These are phyloP conservation scores for Capsella bursapastoris DNA, from an alignment of 345 rosid genomes.

Conservation along the genomic window DNA sequence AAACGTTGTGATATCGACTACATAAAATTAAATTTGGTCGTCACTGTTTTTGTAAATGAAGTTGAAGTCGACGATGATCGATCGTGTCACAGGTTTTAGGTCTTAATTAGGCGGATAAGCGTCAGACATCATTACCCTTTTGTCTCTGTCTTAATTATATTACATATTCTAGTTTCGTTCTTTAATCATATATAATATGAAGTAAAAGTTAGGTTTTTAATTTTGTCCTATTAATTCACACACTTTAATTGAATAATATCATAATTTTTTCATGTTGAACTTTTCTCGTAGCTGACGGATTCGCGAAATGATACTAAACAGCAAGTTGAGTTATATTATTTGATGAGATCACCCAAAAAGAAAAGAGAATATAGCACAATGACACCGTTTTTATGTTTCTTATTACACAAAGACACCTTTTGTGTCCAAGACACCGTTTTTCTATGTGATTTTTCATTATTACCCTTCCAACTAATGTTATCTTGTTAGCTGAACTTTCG, in stretches of 20 bases:
- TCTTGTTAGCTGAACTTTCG: no score
- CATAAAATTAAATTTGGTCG: background rate
- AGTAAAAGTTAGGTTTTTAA: constrained; percentile 32
- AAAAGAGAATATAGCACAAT: background rate
- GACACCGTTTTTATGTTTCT: no score
- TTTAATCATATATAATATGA: constrained; percentile 13
- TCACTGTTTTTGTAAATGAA: constrained; percentile 2
- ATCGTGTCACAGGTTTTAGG: constrained; percentile 36
- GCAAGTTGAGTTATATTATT: constrained; percentile 35
- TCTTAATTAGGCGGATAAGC: constrained; percentile 38
- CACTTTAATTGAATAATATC: constrained; percentile 21
- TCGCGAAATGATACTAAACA: constrained; percentile 23
- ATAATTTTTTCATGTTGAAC: constrained; percentile 17
- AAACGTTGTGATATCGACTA: background rate
- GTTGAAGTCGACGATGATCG: constrained; percentile 35
- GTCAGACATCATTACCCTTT: constrained; percentile 40
- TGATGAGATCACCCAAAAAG: constrained; percentile 9
- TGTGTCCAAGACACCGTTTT: no score
- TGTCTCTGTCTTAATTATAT: constrained; percentile 23
- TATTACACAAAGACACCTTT: no score
- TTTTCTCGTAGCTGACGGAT: constrained; percentile 36
- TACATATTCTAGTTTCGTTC: constrained; percentile 28
- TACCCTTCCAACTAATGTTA: no score
- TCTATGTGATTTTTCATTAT: no score
- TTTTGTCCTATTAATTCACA: constrained; percentile 29